Base-by-base conservation (phyloP, 1,284 basidiomycete species). In the Cryptococcus sp. region DNA sequence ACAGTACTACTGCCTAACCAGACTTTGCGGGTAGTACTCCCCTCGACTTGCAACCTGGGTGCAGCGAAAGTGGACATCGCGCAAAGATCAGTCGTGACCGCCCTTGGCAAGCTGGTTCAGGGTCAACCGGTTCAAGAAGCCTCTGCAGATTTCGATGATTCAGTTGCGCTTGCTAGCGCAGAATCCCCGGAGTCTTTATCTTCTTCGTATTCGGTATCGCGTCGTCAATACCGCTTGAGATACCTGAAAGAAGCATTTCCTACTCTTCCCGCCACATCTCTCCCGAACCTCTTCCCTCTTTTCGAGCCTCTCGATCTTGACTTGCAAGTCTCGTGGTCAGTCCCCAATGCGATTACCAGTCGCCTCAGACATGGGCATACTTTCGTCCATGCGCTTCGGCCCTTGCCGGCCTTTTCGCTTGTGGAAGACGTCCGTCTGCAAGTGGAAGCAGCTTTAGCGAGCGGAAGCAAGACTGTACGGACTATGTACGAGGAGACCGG, bases 401-500 rank as follows among this genome's bases (percentile, higher is more conserved):
- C 90, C 5, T 88, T 90, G 5, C 88, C 89, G 10, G 75, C 81
- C 2, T 87, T 89, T 40, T 75, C 75, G n/a, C 42, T 75, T 3
- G 69, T 81, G 72, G 88, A 85, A 17, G 79, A 81, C 15, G 79
- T 92, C 56, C 80, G 83, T 38, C 80, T 81, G 48, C 79, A 85
- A 43, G 81, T 88, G 10, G 81, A 85, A 42, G 81, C 82, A 16
- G 83, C 84, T 5, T 83, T 86, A 67, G 81, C 77, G 46, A 82
- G 82, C n/a, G 89, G 89, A 71, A 82, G 82, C 20, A 78, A 88
- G 54, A 59, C 58, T 20, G 65, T 85, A 69, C 84, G 87, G 60
- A 91, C 86, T 60, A 90, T 95, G 84, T 96, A 92, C 72, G 90
- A 90, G 19, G 91, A 95, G 80, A 93, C 91, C 5, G 85, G 85